Conservation (phyloP, 139 green algal species). For the Chlamydomonas eustigma region DNA sequence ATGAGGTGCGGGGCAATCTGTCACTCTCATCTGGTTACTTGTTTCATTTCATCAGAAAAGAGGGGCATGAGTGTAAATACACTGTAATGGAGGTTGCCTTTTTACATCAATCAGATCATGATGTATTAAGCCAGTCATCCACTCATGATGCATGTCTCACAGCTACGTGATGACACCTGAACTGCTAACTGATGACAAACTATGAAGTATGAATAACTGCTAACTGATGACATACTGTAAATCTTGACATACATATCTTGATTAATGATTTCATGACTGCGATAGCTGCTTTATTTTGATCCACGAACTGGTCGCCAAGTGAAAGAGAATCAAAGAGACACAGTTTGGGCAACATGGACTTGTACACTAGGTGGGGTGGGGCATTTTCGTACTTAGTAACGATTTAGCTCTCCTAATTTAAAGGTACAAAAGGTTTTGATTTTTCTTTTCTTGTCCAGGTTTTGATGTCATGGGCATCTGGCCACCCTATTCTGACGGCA, state of each 20-base stretch:
- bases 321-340: constrained; percentile 53
- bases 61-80: neutral
- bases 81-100: neutral
- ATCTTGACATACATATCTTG: no score
- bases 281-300: constrained; percentile 13
- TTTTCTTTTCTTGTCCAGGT: constrained; percentile 7
- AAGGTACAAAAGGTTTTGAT: neutral
- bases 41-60: neutral
- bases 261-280: no score
- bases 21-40: neutral
- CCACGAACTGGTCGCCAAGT: constrained; percentile 18
- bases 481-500: constrained; percentile 55
- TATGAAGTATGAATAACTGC: no score
- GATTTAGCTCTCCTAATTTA: neutral
- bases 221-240: no score
- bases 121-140: no score
- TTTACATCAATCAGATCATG: neutral
- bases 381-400: neutral
- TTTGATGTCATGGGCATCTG: constrained; percentile 78
- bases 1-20: constrained; percentile 22
- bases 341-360: constrained; percentile 51
- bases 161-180: no score
- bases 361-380: constrained; percentile 36
- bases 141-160: no score
- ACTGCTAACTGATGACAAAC: no score